A percentile compares a stretch with the other conserved stretches of the same genome.
Conservation (phyloP, 176 grass and related monocot species). For the Typha latifolia region DNA sequence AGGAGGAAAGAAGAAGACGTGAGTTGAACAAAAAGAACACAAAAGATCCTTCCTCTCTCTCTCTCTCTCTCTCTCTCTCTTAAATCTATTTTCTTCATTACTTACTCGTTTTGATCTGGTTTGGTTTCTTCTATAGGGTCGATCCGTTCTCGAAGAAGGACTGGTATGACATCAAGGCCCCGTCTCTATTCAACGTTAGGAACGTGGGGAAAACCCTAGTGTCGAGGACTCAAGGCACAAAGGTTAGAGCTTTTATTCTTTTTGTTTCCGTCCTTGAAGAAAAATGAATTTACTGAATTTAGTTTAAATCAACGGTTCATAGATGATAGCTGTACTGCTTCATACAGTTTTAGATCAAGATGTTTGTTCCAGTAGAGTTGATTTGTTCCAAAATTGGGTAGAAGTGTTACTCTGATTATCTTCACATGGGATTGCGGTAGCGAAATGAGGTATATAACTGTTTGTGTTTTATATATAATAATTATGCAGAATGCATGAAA, state of each 20-base stretch:
- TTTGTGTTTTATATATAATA: too few species aligned
- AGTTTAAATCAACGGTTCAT: too few species aligned
- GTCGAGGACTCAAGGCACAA: slow-evolving; percentile 94
- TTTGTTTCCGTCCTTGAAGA: background rate
- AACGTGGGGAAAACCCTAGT: slow-evolving; percentile 85
- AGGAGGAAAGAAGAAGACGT: slow-evolving; percentile 90
- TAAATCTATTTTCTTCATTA: background rate
- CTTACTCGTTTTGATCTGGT: background rate
- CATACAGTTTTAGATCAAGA: too few species aligned
- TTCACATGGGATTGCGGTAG: too few species aligned
- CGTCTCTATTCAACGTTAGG: slow-evolving; percentile 45
- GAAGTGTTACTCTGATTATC: too few species aligned
- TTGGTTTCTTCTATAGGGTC: slow-evolving; percentile 31
- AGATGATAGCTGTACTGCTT: too few species aligned
- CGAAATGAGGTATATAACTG: too few species aligned
- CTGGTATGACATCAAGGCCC: slow-evolving; percentile 97
- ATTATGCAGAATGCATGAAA: too few species aligned
- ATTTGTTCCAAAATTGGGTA: too few species aligned
- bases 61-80: background rate
- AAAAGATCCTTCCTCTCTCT: background rate
- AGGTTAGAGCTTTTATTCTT: slow-evolving; percentile 24
- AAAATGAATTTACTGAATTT: too few species aligned
- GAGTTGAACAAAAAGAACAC: background rate
- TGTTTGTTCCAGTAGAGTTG: too few species aligned
- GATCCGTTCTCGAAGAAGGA: slow-evolving; percentile 90